Conservation (phyloP, 1,284 basidiomycete genomes). For the Peniophora sp. region DNA sequence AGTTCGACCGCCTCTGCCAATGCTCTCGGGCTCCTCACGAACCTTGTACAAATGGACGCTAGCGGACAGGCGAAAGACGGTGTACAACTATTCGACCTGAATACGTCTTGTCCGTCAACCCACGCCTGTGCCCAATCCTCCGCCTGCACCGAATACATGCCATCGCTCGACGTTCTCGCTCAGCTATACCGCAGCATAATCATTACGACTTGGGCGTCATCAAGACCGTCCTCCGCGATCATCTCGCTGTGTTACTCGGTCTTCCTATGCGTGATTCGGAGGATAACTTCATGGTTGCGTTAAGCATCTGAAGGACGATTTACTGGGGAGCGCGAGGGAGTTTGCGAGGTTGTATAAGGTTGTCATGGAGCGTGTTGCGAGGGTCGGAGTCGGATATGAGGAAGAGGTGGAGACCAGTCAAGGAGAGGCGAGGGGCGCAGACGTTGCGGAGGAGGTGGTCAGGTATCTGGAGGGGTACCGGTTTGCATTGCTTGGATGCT, state of each 20-base stretch:
- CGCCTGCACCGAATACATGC: constrained; percentile 33
- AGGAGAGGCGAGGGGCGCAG: constrained; percentile 29
- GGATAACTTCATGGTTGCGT: constrained; percentile 39
- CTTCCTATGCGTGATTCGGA: constrained; percentile 45
- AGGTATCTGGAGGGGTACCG: constrained; percentile 35
- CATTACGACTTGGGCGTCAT: constrained; percentile 22
- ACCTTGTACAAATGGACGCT: constrained; percentile 53
- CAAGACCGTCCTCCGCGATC: constrained; percentile 49
- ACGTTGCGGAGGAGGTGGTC: constrained; percentile 42
- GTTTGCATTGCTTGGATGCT: too few relatives aligned
- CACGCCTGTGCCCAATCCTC: constrained; percentile 41
- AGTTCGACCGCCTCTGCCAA: constrained; percentile 59
- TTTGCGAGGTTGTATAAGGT: constrained; percentile 50
- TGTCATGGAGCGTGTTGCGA: constrained; percentile 22
- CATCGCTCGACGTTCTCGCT: constrained; percentile 38
- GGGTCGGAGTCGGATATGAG: constrained; percentile 16
- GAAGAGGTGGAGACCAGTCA: constrained; percentile 14
- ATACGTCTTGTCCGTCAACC: constrained; percentile 38
- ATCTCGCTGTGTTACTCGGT: constrained; percentile 65
- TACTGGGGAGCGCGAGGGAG: constrained; percentile 46
- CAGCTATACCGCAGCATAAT: constrained; percentile 28
- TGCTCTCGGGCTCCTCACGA: constrained; percentile 64
- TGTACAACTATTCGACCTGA: constrained; percentile 38
- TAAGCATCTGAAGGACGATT: constrained; percentile 35
- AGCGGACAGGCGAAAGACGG: constrained; percentile 27